These are phyloP conservation scores for Yarrowia deformans DNA, from an alignment of 805 yeast species.

Conservation along the genomic window DNA sequence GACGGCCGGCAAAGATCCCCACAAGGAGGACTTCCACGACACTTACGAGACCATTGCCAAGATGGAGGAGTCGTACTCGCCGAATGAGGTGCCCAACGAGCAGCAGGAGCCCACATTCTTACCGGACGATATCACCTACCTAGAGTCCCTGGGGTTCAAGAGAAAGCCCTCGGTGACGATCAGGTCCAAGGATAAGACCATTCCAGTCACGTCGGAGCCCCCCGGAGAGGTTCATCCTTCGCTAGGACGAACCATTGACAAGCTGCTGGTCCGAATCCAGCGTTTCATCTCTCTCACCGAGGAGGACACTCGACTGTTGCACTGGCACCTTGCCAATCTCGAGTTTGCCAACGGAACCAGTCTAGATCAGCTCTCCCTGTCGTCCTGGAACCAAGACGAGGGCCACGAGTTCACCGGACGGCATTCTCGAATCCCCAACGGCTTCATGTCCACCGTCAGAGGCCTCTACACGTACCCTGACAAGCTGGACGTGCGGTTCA, in stretches of 20 bases:
- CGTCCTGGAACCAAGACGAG: constrained; percentile 55
- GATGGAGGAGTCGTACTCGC: constrained; percentile 50
- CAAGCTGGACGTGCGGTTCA: constrained; percentile 53
- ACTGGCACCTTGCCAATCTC: constrained; percentile 54
- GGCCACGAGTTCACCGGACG: constrained; percentile 53
- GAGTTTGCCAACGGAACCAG: constrained; percentile 52
- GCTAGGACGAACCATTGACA: constrained; percentile 52
- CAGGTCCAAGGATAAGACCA: constrained; percentile 38
- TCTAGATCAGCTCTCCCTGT: constrained; percentile 50
- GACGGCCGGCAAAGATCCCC: constrained; percentile 52
- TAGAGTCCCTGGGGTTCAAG: constrained; percentile 47
- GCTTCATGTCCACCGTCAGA: constrained; percentile 50
- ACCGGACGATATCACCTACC: constrained; percentile 47
- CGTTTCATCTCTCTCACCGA: constrained; percentile 50
- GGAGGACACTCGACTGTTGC: constrained; percentile 50
- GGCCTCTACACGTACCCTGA: constrained; percentile 53
- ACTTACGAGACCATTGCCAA: constrained; percentile 50
- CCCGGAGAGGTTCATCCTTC: constrained; percentile 49
- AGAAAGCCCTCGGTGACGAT: constrained; percentile 32
- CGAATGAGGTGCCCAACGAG: constrained; percentile 44
- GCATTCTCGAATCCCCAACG: constrained; percentile 52
- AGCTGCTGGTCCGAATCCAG: constrained; percentile 48
- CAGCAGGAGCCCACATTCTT: constrained; percentile 44
- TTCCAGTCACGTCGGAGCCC: constrained; percentile 51
- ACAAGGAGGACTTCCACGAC: constrained; percentile 48